These are phyloP conservation scores for Lactarius tabidus DNA, from an alignment of 768 basidiomycete genomes.

Conservation along the genomic window DNA sequence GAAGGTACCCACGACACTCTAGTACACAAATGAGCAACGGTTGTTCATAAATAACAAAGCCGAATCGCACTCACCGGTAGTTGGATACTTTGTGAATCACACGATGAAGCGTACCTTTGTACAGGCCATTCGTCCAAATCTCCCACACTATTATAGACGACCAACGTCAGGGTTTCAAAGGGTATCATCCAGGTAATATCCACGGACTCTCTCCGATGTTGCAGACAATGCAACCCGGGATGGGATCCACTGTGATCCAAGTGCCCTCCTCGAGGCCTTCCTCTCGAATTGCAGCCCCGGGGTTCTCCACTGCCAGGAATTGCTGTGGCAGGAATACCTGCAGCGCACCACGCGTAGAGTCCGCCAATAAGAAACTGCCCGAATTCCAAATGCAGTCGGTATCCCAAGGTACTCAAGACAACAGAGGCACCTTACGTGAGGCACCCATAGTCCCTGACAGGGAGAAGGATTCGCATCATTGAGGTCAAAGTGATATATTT, in stretches of 20 bases:
- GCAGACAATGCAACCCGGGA: constrained; percentile 79
- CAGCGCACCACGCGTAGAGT: constrained; percentile 72
- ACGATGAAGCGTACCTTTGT: constrained; percentile 84
- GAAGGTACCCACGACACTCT: constrained; percentile 64
- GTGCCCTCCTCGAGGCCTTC: constrained; percentile 54
- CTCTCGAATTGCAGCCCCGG: constrained; percentile 38
- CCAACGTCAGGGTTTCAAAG: neutral
- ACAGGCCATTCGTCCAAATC: constrained; percentile 84
- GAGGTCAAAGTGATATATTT: neutral
- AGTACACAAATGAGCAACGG: neutral
- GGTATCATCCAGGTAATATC: neutral
- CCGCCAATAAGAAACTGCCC: constrained; percentile 79
- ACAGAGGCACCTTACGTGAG: constrained; percentile 53
- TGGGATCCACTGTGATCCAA: constrained; percentile 85
- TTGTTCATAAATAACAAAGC: neutral
- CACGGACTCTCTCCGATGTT: constrained; percentile 87
- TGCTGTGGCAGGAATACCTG: constrained; percentile 68
- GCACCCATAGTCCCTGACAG: constrained; percentile 80
- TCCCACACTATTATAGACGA: constrained; percentile 70
- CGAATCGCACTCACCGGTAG: constrained; percentile 43
- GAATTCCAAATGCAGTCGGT: constrained; percentile 17
- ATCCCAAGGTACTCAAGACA: neutral
- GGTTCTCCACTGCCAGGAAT: constrained; percentile 30
- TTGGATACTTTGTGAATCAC: constrained; percentile 75
- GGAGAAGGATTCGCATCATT: constrained; percentile 5